These are phyloP conservation scores for Carpinus viminea DNA, from an alignment of 306 rosid genomes.

Conservation along the genomic window DNA sequence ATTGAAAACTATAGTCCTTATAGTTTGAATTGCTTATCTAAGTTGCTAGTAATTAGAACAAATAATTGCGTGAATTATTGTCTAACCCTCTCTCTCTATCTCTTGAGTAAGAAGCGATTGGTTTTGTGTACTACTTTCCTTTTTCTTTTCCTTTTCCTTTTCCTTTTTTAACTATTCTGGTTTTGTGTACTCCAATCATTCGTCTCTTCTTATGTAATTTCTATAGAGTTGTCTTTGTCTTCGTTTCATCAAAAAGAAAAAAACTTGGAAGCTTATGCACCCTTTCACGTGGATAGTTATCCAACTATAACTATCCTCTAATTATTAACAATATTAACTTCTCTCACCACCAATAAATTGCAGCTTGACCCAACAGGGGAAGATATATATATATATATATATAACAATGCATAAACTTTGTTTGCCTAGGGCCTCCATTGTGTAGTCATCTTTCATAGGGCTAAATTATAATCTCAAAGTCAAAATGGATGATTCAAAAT, in stretches of 20 bases:
- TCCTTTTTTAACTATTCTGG: neutral
- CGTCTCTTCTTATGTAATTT: constrained; percentile 53
- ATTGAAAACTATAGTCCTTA: too few relatives aligned
- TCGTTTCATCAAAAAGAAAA: constrained; percentile 20
- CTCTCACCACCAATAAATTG: neutral
- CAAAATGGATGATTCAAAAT: too few relatives aligned
- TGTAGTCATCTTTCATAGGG: too few relatives aligned
- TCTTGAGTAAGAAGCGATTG: constrained; percentile 47
- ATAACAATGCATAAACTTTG: too few relatives aligned
- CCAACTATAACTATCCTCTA: constrained; percentile 14
- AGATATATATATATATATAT: too few relatives aligned
- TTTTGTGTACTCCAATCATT: constrained; percentile 19
- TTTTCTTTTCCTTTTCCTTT: too few relatives aligned
- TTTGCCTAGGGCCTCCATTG: too few relatives aligned
- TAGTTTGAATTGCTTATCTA: too few relatives aligned
- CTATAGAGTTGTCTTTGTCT: constrained; percentile 45
- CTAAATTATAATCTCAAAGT: too few relatives aligned
- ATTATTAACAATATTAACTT: neutral
- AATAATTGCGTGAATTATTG: too few relatives aligned
- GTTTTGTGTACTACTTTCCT: constrained; percentile 12
- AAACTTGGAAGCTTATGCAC: constrained; percentile 41
- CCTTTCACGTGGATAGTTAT: constrained; percentile 13
- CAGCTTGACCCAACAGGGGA: neutral
- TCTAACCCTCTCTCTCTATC: constrained; percentile 29
- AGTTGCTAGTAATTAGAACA: too few relatives aligned